Conservation (phyloP, 495 filamentous ascomycete species). For the Platismatia glauca region DNA sequence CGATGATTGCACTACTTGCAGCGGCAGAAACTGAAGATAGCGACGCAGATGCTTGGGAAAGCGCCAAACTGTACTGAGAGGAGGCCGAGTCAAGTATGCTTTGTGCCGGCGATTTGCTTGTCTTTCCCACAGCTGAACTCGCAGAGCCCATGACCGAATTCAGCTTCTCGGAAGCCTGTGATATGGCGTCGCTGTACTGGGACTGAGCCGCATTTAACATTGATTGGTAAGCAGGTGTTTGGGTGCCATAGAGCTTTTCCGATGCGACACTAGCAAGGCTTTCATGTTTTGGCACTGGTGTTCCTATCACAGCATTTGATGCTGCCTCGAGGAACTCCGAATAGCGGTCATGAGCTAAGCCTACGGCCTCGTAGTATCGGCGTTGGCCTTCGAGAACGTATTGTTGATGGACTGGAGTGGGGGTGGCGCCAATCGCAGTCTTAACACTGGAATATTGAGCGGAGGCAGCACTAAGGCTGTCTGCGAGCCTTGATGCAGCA, state of each 20-base stretch:
- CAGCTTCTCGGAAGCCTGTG: conserved; percentile 42
- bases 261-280: conserved; percentile 28
- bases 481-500: conserved; percentile 53
- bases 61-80: conserved; percentile 39
- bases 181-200: conserved; percentile 39
- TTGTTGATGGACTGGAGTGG: conserved; percentile 45
- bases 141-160: conserved; percentile 38
- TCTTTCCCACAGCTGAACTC: conserved; percentile 36
- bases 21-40: conserved; percentile 48
- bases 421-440: conserved; percentile 48
- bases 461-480: conserved; percentile 55
- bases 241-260: conserved; percentile 26
- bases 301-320: conserved; percentile 46
- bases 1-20: conserved; percentile 36
- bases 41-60: conserved; percentile 40
- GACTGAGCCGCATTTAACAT: conserved; percentile 39
- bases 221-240: conserved; percentile 31
- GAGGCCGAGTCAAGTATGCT: conserved; percentile 40
- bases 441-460: conserved; percentile 55
- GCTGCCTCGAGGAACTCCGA: conserved; percentile 63
- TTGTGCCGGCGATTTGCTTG: conserved; percentile 34
- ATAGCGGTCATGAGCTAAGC: conserved; percentile 68
- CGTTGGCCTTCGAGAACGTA: conserved; percentile 53
- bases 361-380: conserved; percentile 70
- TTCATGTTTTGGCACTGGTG: conserved; percentile 38